These are phyloP conservation scores for Curvularia spicifera DNA, from an alignment of 2,329 filamentous ascomycete genomes.

Conservation along the genomic window DNA sequence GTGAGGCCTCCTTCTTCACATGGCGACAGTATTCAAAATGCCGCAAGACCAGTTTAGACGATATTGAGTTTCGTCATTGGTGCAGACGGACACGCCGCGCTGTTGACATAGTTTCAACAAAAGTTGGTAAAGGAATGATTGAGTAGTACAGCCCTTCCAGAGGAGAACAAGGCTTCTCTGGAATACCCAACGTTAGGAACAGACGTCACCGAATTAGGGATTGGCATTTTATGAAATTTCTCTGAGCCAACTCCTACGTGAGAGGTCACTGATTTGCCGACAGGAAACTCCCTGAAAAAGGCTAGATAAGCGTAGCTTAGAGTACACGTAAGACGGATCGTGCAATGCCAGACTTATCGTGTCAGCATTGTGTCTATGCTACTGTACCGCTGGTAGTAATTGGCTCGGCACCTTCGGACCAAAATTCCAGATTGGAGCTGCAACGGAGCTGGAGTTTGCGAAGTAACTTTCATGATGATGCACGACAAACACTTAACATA, in stretches of 20 bases:
- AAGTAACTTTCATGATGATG: neutral
- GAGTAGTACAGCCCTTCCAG: neutral
- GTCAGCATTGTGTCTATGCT: neutral
- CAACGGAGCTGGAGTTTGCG: neutral
- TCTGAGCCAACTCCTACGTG: neutral
- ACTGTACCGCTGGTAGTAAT: neutral
- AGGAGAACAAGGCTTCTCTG: neutral
- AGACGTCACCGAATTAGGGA: neutral
- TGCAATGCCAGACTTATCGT: neutral
- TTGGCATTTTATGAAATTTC: neutral
- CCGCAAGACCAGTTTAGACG: neutral
- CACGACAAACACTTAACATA: neutral
- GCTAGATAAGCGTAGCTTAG: neutral
- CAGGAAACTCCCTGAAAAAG: neutral
- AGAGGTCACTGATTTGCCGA: neutral
- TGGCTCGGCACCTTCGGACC: neutral
- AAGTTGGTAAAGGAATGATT: neutral
- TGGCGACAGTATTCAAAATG: neutral
- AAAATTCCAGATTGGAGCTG: neutral
- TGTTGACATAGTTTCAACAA: neutral
- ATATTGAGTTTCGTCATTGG: neutral
- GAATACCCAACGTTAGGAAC: neutral
- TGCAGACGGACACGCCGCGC: neutral
- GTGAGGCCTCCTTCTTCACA: neutral
- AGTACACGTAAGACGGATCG: neutral